A percentile compares a stretch with the other conserved stretches of the same genome.
phyloP scores from a whole-genome alignment of 805 yeast species.

The Candida jianshihensis region DNA sequence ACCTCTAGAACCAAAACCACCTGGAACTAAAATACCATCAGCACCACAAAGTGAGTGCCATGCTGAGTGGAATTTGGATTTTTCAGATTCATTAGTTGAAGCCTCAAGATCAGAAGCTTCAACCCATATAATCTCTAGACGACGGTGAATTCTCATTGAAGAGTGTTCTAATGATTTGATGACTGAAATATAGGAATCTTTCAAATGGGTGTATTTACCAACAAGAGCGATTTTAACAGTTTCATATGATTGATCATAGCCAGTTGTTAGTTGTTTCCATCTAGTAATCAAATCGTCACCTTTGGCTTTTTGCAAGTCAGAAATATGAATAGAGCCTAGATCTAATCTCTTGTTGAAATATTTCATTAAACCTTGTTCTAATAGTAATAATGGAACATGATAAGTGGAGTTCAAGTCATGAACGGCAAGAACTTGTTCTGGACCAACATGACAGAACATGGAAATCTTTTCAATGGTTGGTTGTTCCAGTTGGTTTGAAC shows the following conservation, averaged over 20 bases:
- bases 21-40: constrained; percentile 96
- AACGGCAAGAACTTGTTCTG: constrained; percentile 95
- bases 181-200: constrained; percentile 92
- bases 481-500: constrained; percentile 71
- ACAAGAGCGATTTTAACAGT: constrained; percentile 92
- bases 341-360: constrained; percentile 64
- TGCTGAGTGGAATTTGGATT: constrained; percentile 83
- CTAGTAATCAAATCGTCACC: constrained; percentile 66
- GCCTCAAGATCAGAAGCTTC: constrained; percentile 89
- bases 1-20: constrained; percentile 97
- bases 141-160: constrained; percentile 81
- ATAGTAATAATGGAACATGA: constrained; percentile 89
- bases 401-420: constrained; percentile 96
- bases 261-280: constrained; percentile 76
- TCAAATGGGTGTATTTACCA: constrained; percentile 93
- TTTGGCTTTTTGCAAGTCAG: constrained; percentile 44
- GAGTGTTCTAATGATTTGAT: constrained; percentile 94
- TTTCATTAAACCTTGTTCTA: constrained; percentile 78
- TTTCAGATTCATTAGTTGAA: constrained; percentile 51
- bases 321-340: constrained; percentile 40
- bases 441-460: constrained; percentile 98
- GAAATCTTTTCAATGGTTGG: constrained; percentile 94
- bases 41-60: constrained; percentile 93
- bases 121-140: constrained; percentile 89
- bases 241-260: constrained; percentile 78